Evolutionary conservation across 345 rosid species (phyloP).

Genomic region (Salix koriyanagi): DNA sequence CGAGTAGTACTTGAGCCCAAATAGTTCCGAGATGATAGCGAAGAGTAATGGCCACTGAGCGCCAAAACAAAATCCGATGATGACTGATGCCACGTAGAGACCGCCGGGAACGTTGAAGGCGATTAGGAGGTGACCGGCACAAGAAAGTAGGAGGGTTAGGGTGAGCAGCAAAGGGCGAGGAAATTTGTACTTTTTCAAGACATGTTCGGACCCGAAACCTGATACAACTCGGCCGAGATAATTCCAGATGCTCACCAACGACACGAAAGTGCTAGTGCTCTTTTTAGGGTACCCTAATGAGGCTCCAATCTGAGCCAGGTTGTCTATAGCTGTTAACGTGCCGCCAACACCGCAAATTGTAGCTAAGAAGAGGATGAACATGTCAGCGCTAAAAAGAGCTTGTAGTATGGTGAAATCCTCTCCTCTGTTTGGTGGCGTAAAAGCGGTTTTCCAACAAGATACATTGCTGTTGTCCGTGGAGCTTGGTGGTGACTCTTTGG

Average conservation of each 20-base stretch:
- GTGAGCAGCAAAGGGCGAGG: constrained; percentile 51
- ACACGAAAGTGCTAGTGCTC: constrained; percentile 48
- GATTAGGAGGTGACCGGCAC: constrained; percentile 47
- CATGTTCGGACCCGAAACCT: constrained; percentile 49
- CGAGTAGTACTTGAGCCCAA: constrained; percentile 63
- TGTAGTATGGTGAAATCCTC: constrained; percentile 59
- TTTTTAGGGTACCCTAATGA: constrained; percentile 48
- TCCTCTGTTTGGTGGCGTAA: constrained; percentile 50
- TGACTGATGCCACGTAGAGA: constrained; percentile 46
- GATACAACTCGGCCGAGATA: constrained; percentile 50
- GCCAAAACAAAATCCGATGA: constrained; percentile 56
- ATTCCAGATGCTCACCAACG: constrained; percentile 67
- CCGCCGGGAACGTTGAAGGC: constrained; percentile 42
- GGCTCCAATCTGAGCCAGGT: constrained; percentile 57
- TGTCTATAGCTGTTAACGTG: constrained; percentile 57
- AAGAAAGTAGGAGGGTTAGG: constrained; percentile 41
- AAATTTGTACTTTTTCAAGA: constrained; percentile 38
- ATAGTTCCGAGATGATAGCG: constrained; percentile 55
- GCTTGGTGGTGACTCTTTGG: neutral
- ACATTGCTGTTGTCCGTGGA: neutral
- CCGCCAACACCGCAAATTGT: constrained; percentile 62
- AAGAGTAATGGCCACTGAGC: constrained; percentile 62
- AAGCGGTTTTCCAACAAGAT: constrained; percentile 49
- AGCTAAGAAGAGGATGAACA: constrained; percentile 51
- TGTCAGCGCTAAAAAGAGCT: constrained; percentile 54